Evolutionary conservation across 2,329 filamentous ascomycete species (phyloP).

Genomic region (Fusarium fracticaudum): DNA sequence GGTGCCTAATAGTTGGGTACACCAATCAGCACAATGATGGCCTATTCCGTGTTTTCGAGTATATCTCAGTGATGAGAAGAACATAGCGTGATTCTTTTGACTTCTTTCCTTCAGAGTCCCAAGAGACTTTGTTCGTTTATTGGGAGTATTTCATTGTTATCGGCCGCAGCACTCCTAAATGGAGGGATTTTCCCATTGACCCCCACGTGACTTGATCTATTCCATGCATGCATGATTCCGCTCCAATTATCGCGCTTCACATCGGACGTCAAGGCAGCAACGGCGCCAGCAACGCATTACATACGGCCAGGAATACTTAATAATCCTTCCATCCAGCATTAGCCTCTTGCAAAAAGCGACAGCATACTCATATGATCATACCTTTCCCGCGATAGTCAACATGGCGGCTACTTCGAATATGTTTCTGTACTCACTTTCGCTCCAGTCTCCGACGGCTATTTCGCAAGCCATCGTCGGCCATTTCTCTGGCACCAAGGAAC

Average conservation of each 20-base stretch:
- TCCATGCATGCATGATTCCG: background rate
- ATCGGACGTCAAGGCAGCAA: background rate
- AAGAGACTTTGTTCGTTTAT: no score
- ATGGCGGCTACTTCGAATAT: constrained; percentile 99
- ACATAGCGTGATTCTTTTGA: background rate
- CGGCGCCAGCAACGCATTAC: background rate
- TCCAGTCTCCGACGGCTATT: constrained; percentile 89
- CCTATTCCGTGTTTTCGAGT: accelerated
- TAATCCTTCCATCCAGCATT: accelerated
- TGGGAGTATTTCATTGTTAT: no score
- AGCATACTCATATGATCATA: accelerated
- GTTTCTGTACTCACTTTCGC: constrained; percentile 97
- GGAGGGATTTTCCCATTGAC: background rate
- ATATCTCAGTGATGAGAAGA: background rate
- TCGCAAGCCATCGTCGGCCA: constrained; percentile 93
- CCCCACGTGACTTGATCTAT: background rate
- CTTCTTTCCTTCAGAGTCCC: no score
- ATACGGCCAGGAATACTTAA: background rate
- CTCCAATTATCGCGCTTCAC: background rate
- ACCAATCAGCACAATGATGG: background rate
- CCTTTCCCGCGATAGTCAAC: accelerated
- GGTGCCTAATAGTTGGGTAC: background rate
- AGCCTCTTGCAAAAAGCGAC: no score
- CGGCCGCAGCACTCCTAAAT: background rate
- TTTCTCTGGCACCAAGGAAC: constrained; percentile 94